Conservation (phyloP, 2,329 filamentous ascomycete genomes). For the Clonostachys rosea region DNA sequence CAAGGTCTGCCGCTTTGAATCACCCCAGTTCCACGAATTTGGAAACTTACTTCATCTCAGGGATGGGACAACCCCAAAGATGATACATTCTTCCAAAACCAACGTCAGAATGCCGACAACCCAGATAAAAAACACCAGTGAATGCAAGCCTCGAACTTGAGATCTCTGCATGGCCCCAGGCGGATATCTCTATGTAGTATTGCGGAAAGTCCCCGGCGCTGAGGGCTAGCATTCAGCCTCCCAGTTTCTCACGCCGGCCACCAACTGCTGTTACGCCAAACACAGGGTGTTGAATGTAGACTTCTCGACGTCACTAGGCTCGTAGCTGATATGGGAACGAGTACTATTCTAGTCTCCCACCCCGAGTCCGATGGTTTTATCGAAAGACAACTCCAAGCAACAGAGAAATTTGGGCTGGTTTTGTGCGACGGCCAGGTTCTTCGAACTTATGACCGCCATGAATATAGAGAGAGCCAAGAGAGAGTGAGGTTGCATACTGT, state of each 20-base stretch:
- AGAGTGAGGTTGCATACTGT: constrained; percentile 22
- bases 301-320: constrained; percentile 47
- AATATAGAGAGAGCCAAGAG: constrained; percentile 26
- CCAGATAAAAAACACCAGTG: constrained; percentile 7
- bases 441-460: constrained; percentile 23
- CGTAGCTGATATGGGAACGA: constrained; percentile 33
- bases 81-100: constrained; percentile 33
- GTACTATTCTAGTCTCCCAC: constrained; percentile 21
- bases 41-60: constrained; percentile 14
- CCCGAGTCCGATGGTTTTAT: constrained; percentile 16
- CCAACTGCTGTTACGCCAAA: constrained; percentile 16
- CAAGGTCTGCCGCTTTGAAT: too few species aligned
- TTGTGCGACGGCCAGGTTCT: constrained; percentile 43
- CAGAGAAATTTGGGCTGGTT: constrained; percentile 31
- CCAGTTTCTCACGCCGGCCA: constrained; percentile 33
- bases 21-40: too few species aligned
- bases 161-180: constrained; percentile 54
- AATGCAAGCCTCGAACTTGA: constrained; percentile 27
- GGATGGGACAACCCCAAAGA: constrained; percentile 36
- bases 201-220: constrained; percentile 26
- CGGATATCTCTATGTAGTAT: constrained; percentile 35
- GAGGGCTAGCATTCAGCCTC: constrained; percentile 30
- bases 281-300: constrained; percentile 7
- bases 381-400: constrained; percentile 12
- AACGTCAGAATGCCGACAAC: constrained; percentile 29